Conservation (phyloP, 208 protist genomes). For the Leishmania mexicana region DNA sequence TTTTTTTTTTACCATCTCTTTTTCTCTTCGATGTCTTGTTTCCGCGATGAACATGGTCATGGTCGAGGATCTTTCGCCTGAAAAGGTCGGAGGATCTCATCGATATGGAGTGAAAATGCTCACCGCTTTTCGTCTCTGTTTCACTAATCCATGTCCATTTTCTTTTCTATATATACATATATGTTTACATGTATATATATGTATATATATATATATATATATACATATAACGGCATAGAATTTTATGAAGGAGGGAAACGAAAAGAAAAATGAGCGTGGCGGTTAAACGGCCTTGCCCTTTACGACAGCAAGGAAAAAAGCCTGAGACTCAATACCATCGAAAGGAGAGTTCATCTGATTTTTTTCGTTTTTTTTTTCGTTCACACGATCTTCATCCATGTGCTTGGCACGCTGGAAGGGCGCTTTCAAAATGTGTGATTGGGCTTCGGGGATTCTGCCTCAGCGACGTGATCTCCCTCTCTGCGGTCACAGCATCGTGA, state of each 20-base stretch:
- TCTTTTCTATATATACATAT: background rate
- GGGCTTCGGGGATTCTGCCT: background rate
- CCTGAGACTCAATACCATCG: background rate
- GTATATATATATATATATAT: constrained; percentile 1
- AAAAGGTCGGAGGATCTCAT: background rate
- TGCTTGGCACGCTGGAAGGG: background rate
- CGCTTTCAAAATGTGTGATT: background rate
- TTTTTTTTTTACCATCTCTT: background rate
- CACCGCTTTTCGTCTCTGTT: background rate
- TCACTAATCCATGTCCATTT: background rate
- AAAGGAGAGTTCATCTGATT: background rate
- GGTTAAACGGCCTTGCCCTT: background rate
- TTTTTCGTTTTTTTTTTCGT: background rate
- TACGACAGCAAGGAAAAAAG: background rate
- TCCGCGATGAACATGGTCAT: background rate
- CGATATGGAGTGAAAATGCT: background rate
- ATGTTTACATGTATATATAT: background rate
- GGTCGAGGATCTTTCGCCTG: background rate
- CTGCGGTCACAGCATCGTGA: background rate
- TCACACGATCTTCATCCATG: background rate
- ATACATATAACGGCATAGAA: background rate
- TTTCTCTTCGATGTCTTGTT: background rate
- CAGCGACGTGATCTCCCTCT: background rate
- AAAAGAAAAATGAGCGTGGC: background rate
- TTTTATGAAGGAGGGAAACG: background rate